phyloP scores from a whole-genome alignment of 352 stramenopile genomes.

The Aphanomyces stellatus region DNA sequence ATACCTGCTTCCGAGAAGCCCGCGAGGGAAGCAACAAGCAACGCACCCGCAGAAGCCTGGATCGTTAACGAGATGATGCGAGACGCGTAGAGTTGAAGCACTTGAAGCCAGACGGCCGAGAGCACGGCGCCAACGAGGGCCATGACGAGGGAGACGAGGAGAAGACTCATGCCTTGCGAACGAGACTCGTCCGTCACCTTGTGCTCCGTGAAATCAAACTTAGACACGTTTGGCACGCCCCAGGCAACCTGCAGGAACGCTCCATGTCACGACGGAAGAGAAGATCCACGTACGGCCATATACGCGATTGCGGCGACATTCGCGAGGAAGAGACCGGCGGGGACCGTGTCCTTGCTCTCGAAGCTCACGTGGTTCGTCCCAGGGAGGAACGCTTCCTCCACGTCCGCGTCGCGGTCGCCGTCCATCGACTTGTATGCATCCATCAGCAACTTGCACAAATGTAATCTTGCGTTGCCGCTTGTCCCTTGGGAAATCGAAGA shows the following conservation, averaged over 20 bases:
- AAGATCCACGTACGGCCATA: constrained; percentile 39
- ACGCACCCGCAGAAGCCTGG: constrained; percentile 45
- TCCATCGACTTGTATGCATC: constrained; percentile 9
- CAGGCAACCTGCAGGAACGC: constrained; percentile 63
- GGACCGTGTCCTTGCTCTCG: constrained; percentile 56
- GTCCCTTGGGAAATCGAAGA: too few relatives aligned
- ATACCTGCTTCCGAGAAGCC: constrained; percentile 60
- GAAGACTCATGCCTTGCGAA: constrained; percentile 71
- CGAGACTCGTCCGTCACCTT: constrained; percentile 26
- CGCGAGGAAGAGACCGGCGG: constrained; percentile 48
- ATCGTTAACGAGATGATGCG: constrained; percentile 68
- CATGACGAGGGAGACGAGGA: constrained; percentile 55
- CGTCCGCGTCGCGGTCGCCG: background rate
- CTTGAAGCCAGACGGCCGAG: constrained; percentile 64
- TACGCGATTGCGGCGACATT: constrained; percentile 47
- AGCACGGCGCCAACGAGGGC: constrained; percentile 52
- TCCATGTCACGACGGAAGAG: too few relatives aligned
- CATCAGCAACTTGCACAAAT: too few relatives aligned
- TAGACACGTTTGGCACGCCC: constrained; percentile 61
- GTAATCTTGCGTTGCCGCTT: too few relatives aligned
- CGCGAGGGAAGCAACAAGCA: constrained; percentile 37
- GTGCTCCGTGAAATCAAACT: constrained; percentile 75
- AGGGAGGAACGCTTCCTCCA: constrained; percentile 10
- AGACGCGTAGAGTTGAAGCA: constrained; percentile 62
- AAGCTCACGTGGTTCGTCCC: constrained; percentile 14